Evolutionary conservation across 768 basidiomycete species (phyloP).

Genomic region (Rhizopogon rudus): DNA sequence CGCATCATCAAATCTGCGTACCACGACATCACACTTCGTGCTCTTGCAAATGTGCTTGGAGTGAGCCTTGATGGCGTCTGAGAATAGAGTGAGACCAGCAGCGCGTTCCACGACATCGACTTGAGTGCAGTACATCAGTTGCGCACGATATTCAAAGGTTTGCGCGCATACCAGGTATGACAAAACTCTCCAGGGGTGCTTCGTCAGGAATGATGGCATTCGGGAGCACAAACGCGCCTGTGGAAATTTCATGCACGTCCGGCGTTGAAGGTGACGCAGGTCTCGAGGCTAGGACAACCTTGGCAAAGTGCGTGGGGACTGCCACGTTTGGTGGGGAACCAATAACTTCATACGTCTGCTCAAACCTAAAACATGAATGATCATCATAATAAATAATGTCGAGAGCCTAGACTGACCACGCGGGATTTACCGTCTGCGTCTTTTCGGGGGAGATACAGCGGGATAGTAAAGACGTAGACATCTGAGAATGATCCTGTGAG

Average conservation of each 20-base stretch:
- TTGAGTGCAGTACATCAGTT: constrained; percentile 24
- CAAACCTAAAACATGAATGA: neutral
- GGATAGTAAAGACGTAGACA: constrained; percentile 97
- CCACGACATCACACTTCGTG: constrained; percentile 82
- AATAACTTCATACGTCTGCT: constrained; percentile 90
- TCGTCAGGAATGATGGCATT: constrained; percentile 91
- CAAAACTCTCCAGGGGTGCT: constrained; percentile 72
- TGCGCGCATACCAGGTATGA: constrained; percentile 63
- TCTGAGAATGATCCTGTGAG: constrained; percentile 86
- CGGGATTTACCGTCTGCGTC: constrained; percentile 93
- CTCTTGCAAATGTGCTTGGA: constrained; percentile 88
- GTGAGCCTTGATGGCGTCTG: constrained; percentile 64
- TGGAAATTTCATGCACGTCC: constrained; percentile 67
- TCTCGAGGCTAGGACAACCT: constrained; percentile 80
- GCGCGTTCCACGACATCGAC: constrained; percentile 92
- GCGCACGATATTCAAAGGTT: neutral
- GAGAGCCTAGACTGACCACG: constrained; percentile 56
- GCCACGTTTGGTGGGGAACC: constrained; percentile 85
- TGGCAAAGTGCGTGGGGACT: constrained; percentile 98
- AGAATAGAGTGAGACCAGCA: constrained; percentile 85
- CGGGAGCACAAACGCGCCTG: constrained; percentile 94
- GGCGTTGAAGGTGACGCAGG: constrained; percentile 72
- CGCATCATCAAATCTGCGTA: constrained; percentile 88
- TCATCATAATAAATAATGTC: neutral
- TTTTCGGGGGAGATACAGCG: constrained; percentile 87